Evolutionary conservation across 257 asterid genomes (phyloP).

Genomic region (Primulina eburnea): DNA sequence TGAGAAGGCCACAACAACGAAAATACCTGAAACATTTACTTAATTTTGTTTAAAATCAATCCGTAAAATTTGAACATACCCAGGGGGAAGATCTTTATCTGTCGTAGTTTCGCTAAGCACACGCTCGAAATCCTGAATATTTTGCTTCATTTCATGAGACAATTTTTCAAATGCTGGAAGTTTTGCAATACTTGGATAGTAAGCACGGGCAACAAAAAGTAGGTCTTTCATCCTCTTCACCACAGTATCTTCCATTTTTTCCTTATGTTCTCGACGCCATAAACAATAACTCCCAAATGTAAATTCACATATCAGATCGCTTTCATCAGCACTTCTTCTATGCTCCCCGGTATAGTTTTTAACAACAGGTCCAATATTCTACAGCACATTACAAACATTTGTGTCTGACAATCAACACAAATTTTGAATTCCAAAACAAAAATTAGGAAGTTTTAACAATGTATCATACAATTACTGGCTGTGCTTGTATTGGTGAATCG

Average conservation of each 20-base stretch:
- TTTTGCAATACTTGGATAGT: conserved; percentile 94
- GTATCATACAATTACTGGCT: conserved; percentile 38
- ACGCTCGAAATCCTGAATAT: conserved; percentile 95
- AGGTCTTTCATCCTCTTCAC: conserved; percentile 97
- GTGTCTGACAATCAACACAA: conserved; percentile 18
- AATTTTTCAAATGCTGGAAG: conserved; percentile 74
- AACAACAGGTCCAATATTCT: conserved; percentile 38
- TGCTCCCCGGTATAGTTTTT: conserved; percentile 29
- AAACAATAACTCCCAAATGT: conserved; percentile 92
- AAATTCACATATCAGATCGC: conserved; percentile 63
- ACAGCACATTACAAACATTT: conserved; percentile 30
- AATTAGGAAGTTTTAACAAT: conserved; percentile 18
- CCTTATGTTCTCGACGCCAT: conserved; percentile 84
- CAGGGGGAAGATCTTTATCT: conserved; percentile 89
- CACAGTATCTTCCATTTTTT: conserved; percentile 56
- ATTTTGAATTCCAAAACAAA: conserved; percentile 5
- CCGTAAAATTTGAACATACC: conserved; percentile 45
- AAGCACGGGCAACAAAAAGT: conserved; percentile 96
- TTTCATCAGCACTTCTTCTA: conserved; percentile 45
- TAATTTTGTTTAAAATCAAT: conserved; percentile 1
- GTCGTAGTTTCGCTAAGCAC: conserved; percentile 81
- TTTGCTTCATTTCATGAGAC: conserved; percentile 85
- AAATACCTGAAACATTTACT: not conserved
- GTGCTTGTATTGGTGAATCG: conserved; percentile 39
- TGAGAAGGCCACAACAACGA: not conserved